Evolutionary conservation across 1,284 basidiomycete species (phyloP).

Genomic region (Flammula alnicola): DNA sequence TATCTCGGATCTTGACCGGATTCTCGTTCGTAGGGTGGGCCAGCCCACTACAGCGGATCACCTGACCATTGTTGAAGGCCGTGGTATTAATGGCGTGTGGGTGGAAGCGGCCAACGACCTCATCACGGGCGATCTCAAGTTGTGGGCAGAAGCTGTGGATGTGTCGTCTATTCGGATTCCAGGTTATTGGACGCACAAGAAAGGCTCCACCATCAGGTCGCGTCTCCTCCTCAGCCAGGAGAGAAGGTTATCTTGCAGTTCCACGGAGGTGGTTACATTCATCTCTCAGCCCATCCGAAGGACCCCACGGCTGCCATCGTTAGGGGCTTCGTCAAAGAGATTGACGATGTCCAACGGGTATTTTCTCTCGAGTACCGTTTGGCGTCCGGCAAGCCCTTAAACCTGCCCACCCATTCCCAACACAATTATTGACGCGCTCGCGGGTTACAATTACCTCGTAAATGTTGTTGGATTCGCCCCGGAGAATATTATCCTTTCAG

Average conservation of each 20-base stretch:
- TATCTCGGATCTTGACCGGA: background rate
- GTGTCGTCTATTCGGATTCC: constrained; percentile 52
- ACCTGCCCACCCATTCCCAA: constrained; percentile 56
- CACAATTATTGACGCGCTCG: constrained; percentile 67
- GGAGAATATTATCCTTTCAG: constrained; percentile 64
- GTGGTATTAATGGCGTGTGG: constrained; percentile 53
- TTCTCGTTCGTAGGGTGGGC: constrained; percentile 35
- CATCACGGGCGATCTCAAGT: constrained; percentile 51
- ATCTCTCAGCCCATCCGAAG: constrained; percentile 48
- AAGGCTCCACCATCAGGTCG: constrained; percentile 37
- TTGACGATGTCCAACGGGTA: constrained; percentile 43
- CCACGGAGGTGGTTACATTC: constrained; percentile 55
- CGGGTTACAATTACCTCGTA: constrained; percentile 66
- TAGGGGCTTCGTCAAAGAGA: constrained; percentile 41
- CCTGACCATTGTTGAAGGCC: constrained; percentile 42
- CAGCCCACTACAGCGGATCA: constrained; percentile 39
- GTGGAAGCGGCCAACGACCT: constrained; percentile 49
- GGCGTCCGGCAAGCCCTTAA: constrained; percentile 41
- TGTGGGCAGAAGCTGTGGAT: constrained; percentile 44
- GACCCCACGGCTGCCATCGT: constrained; percentile 38
- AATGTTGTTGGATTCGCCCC: constrained; percentile 52
- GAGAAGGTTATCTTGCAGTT: constrained; percentile 58
- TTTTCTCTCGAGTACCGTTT: constrained; percentile 57
- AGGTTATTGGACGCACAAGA: constrained; percentile 60
- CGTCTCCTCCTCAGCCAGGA: constrained; percentile 42